Evolutionary conservation across 2,329 filamentous ascomycete species (phyloP).

Genomic region (Ceratocystis cacaofunesta): DNA sequence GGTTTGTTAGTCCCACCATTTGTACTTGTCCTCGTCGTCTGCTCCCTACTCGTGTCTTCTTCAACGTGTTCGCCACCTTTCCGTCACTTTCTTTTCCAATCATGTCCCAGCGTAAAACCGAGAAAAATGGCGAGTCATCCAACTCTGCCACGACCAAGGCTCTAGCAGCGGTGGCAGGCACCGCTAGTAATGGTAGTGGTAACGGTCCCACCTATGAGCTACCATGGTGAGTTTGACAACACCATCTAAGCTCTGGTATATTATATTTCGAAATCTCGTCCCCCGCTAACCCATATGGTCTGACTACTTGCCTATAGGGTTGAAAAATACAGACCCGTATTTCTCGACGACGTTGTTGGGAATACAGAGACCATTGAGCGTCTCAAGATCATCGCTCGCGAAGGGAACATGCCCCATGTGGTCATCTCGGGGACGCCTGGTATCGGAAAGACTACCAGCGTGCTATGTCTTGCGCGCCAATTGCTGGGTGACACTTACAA

Average conservation of each 20-base stretch:
- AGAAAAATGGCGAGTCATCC: conserved; percentile 46
- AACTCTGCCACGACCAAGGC: conserved; percentile 43
- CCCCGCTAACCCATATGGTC: background rate
- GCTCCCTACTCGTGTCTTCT: background rate
- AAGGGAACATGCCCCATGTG: conserved; percentile 98
- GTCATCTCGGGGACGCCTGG: conserved; percentile 99
- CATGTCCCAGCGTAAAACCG: conserved; percentile 37
- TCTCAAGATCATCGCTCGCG: conserved; percentile 93
- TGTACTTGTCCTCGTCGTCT: too few relatives aligned
- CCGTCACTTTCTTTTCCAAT: conserved; percentile 1
- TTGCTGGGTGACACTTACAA: conserved; percentile 88
- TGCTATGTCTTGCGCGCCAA: conserved; percentile 83
- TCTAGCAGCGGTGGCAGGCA: conserved; percentile 35
- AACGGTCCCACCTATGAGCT: conserved; percentile 52
- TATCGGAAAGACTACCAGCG: conserved; percentile 94
- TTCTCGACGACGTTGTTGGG: conserved; percentile 91
- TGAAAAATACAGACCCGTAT: conserved; percentile 91
- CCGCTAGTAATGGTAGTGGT: conserved; percentile 31
- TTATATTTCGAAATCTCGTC: background rate
- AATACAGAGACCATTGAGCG: conserved; percentile 97
- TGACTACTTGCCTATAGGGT: conserved; percentile 46
- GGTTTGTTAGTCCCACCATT: background rate
- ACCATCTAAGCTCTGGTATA: background rate
- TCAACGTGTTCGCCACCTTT: background rate
- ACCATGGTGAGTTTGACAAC: conserved; percentile 46